phyloP scores from a whole-genome alignment of 106 monocot genomes.

The Ottelia alismoides region DNA sequence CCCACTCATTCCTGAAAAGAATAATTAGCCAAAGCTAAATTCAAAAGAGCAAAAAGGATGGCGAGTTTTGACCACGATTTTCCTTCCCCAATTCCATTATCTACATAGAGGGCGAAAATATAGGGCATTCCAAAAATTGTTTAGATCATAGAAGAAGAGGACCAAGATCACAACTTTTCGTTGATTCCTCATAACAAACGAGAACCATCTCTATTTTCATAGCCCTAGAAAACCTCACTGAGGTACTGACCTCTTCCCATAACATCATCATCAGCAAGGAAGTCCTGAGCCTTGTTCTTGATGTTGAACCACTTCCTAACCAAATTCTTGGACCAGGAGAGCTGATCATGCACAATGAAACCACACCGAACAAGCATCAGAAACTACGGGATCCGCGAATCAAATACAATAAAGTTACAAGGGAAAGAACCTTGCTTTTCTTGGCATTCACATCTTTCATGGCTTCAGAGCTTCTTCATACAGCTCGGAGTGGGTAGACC shows the following conservation, averaged over 20 bases:
- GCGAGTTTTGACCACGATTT: neutral
- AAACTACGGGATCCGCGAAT: neutral
- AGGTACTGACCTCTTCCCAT: neutral
- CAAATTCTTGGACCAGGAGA: slow-evolving; percentile 58
- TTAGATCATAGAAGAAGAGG: too few relatives aligned
- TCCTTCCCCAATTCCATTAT: neutral
- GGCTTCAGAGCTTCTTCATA: slow-evolving; percentile 25
- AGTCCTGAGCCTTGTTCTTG: slow-evolving; percentile 48
- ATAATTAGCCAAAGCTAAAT: neutral
- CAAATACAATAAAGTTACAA: neutral
- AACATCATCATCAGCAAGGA: slow-evolving; percentile 48
- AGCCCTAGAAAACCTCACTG: neutral
- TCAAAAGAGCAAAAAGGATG: too few relatives aligned
- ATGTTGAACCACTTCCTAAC: slow-evolving; percentile 62
- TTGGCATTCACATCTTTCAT: slow-evolving; percentile 71
- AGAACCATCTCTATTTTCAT: neutral
- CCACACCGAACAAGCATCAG: neutral
- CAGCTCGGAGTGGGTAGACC: too few relatives aligned
- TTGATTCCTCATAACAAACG: too few relatives aligned
- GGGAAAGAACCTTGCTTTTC: slow-evolving; percentile 61
- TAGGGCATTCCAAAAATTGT: too few relatives aligned
- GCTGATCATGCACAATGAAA: slow-evolving; percentile 15
- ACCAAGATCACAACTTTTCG: too few relatives aligned
- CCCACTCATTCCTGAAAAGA: slow-evolving; percentile 10
- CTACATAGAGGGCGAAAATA: neutral